Evolutionary conservation across 108 stramenopile species (phyloP), one percentile per base, ranked within the genome.

Genomic region (Schizochytrium sp.): DNA sequence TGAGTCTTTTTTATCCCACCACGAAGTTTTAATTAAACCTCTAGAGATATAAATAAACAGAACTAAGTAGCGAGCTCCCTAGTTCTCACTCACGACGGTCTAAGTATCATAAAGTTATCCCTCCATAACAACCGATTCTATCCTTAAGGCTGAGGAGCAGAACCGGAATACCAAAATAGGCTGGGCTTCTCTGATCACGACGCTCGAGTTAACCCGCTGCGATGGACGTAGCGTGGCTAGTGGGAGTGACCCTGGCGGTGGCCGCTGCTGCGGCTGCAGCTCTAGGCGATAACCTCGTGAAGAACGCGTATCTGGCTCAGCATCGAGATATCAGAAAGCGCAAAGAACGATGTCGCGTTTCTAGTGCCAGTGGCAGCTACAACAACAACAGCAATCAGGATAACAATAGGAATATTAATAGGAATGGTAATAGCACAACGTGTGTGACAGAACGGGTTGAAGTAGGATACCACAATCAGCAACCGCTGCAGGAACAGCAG

Each of bases 241-340:
- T 83, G 15, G 76, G 76, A n/a, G 76, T 83, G 76, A 17, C 55
- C n/a, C 76, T 83, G 3, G 76, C 76, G 50, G 28, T 83, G 12
- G 47, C n/a, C 2, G 76, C 76, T 47, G 47, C 76, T 10, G 17
- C 28, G 4, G 47, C 50, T 17, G 76, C 76, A 42, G 76, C 76
- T 13, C 1, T 83, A 13, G 76, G 76, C 10, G 76, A 83, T 40
- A 83, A 83, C 53, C 53, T 83, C 0, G 76, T 83, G 17, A 83
- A 83, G 53, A 17, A 40, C 15, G 47, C 76, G 76, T 83, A 38
- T 15, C 64, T 69, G 64, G 64, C 40, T 44, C 12, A 38, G 28
- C 42, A 38, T 38, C 64, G 10, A 10, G 57, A 10, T 10, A 17
- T 17, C 57, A 58, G 17, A 17, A 17, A 58, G 57, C 57, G 57